phyloP scores from a whole-genome alignment of 495 filamentous ascomycete genomes.

The Trichocladium antarcticum region DNA sequence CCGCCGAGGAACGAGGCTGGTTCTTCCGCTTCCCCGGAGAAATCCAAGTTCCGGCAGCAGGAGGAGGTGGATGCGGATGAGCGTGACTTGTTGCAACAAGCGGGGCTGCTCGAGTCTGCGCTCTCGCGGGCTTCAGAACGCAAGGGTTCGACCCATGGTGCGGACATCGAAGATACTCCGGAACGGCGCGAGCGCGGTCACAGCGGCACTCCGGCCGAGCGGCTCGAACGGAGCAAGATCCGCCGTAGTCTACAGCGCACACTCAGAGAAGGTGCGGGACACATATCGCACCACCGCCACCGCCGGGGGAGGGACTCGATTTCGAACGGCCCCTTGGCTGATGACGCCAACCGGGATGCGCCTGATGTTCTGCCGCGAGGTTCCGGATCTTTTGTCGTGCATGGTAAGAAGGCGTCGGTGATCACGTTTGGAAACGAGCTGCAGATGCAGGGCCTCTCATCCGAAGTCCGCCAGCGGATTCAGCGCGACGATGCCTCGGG shows the following conservation, averaged over 20 bases:
- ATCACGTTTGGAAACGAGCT: constrained; percentile 89
- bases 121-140: constrained; percentile 9
- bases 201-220: constrained; percentile 28
- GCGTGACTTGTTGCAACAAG: constrained; percentile 40
- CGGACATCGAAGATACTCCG: constrained; percentile 23
- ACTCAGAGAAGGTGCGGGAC: constrained; percentile 63
- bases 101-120: constrained; percentile 34
- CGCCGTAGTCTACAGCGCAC: constrained; percentile 89
- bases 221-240: constrained; percentile 47
- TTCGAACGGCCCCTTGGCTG: constrained; percentile 48
- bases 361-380: constrained; percentile 61
- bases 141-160: constrained; percentile 10
- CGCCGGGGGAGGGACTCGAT: constrained; percentile 67
- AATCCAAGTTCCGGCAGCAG: constrained; percentile 16
- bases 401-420: constrained; percentile 95
- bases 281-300: constrained; percentile 56
- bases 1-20: constrained; percentile 21
- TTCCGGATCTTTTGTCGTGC: constrained; percentile 82
- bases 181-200: constrained; percentile 27
- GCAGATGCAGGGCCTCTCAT: constrained; percentile 71
- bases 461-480: constrained; percentile 52
- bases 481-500: constrained; percentile 27
- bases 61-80: constrained; percentile 40
- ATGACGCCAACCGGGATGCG: constrained; percentile 47
- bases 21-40: constrained; percentile 15